Evolutionary conservation across 1,139 yeast genomes (phyloP), one percentile per base, ranked within the genome.

Genomic region (Yamadazyma jaroonii): DNA sequence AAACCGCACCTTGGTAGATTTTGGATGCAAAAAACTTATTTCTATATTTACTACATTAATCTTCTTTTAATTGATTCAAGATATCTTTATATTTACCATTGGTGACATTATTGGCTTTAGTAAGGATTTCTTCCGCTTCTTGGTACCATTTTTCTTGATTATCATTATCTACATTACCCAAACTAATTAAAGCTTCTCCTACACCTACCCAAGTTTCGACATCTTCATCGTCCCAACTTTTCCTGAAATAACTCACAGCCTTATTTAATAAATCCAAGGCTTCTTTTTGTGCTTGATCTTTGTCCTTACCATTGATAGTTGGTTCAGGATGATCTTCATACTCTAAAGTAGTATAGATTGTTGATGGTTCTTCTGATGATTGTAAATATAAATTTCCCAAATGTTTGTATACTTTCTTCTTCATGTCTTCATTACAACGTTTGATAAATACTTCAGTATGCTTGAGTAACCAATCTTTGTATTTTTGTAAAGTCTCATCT

Each of bases 151-250:
- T 51, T 43, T 81, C 84, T 59, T 87, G 95, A 33, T 81, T 81
- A 26, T 64, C 72, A 27, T 83, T 89, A 30, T 77, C 62, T 41
- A 88, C 56, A 53, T 89, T 89, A 8, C 90, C 97, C 48, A 86
- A 64, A 10, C 84, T 77, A 26, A 90, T 85, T 54, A 79, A 71
- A 1, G 95, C 90, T 57, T 92, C 97, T 2, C 96, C 96, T 31
- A 84, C 66, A 47, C 77, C 76, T 6, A 81, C 96, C 84, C 92
- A 84, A 7, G 84, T 70, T 42, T 82, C 84, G 0, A 95, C 95
- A 27, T 83, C 87, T 36, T 82, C 87, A 23, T 78, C 79, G 37
- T 80, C 78, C 56, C 81, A 78, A 1, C 89, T 83, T 42, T 67
- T 62, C 41, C 69, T 61, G 39, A 87, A 65, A 49, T 76, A 74